Conservation (phyloP, 1,284 basidiomycete species). For the Pseudozyma flocculosa region DNA sequence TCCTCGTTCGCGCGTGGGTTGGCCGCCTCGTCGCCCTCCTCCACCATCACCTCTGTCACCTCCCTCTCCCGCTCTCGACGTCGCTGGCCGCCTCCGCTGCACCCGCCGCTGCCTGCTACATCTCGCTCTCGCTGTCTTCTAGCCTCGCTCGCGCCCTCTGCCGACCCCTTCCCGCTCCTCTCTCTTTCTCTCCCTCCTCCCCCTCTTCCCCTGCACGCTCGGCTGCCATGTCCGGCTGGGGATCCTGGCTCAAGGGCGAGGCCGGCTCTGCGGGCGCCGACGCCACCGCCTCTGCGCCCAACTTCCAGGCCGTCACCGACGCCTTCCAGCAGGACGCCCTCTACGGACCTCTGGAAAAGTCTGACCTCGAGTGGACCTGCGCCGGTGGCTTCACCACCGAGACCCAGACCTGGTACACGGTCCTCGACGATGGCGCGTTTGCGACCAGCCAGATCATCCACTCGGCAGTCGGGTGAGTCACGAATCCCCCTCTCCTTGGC, state of each 20-base stretch:
- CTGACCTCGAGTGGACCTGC: slow-evolving; percentile 81
- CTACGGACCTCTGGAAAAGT: slow-evolving; percentile 68
- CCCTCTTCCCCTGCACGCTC: not conserved
- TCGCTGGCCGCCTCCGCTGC: too few relatives aligned
- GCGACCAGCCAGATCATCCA: slow-evolving; percentile 92
- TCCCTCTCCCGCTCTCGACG: too few relatives aligned
- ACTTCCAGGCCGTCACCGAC: slow-evolving; percentile 54
- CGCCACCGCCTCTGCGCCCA: slow-evolving; percentile 23
- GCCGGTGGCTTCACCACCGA: slow-evolving; percentile 82
- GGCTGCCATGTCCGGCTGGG: slow-evolving; percentile 54
- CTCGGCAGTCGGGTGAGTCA: slow-evolving; percentile 81
- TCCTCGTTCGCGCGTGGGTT: too few relatives aligned
- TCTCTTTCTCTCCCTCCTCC: too few relatives aligned
- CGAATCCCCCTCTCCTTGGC: slow-evolving; percentile 22
- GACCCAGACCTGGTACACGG: slow-evolving; percentile 85
- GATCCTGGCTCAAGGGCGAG: slow-evolving; percentile 49
- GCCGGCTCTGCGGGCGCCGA: slow-evolving; percentile 8
- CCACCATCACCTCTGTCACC: too few relatives aligned
- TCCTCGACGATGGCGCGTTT: slow-evolving; percentile 77
- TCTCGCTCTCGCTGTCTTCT: too few relatives aligned
- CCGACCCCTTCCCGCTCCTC: too few relatives aligned
- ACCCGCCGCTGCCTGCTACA: too few relatives aligned
- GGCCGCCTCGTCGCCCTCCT: too few relatives aligned
- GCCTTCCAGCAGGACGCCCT: slow-evolving; percentile 60
- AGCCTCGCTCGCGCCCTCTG: too few relatives aligned